Evolutionary conservation across 176 grass and related monocot genomes (phyloP), one percentile per base, ranked within the genome.

Genomic region (Hyparrhenia diplandra): DNA sequence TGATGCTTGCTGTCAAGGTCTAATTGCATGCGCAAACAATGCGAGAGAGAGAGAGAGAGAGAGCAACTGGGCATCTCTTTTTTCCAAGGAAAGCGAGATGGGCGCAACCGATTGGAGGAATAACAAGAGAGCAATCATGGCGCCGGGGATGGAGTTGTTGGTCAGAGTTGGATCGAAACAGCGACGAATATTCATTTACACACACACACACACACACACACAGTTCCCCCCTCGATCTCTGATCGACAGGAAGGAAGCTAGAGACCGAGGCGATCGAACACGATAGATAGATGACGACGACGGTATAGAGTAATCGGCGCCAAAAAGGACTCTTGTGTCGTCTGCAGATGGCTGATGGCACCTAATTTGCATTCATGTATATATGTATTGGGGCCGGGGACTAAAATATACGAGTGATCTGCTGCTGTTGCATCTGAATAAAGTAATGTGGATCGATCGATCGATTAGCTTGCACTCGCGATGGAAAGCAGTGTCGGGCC

Each of bases 291-390:
- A n/a, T n/a, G 76, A 80, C 18, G 69, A 42, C 58, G 58, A 55
- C 0, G 69, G 10, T 43, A 46, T 31, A 20, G 69, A 71, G 23
- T 46, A 75, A 64, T 81, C 42, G 34, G 82, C 14, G 72, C 65
- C 87, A 40, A 46, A 80, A 78, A 72, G 72, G 64, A 71, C 71
- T 78, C 73, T 64, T 47, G n/a, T 77, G 78, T 85, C 83, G 78
- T 70, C 64, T 76, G 82, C 81, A 47, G 75, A 62, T 60, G 9
- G 76, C 74, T 45, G 67, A 66, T 78, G 29, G 63, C 82, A 62
- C 63, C 41, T 43, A 71, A 52, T 73, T 14, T 51, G 77, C 54
- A 24, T 3, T 23, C n/a, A n/a, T n/a, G n/a, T n/a, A n/a, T n/a
- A n/a, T 3, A 46, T 46, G 41, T 16, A 8, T 10, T 57, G 7